Conservation (phyloP, 2,329 filamentous ascomycete genomes). For the Apiospora pterosperma region DNA sequence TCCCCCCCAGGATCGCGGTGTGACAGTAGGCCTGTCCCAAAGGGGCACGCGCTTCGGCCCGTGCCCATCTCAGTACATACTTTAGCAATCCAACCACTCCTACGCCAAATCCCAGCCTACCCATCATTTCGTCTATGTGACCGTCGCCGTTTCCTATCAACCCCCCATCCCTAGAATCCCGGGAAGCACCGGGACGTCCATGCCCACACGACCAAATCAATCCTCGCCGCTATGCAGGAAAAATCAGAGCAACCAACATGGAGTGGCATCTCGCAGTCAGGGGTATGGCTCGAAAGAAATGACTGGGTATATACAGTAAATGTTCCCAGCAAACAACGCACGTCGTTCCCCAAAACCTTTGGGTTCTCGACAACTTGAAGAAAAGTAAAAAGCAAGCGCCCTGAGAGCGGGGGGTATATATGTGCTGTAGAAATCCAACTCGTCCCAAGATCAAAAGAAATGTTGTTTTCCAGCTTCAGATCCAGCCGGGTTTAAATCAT, state of each 20-base stretch:
- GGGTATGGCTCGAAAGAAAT: neutral
- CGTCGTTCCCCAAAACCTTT: neutral
- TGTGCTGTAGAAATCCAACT: neutral
- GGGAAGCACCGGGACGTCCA: neutral
- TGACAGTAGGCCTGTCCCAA: neutral
- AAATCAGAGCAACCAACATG: neutral
- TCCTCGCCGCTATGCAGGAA: neutral
- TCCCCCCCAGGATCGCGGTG: no score
- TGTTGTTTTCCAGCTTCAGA: neutral
- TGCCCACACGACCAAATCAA: neutral
- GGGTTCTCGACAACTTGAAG: neutral
- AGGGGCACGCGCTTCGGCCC: neutral
- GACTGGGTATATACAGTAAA: neutral
- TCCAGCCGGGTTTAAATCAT: conserved; percentile 39
- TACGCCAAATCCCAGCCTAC: neutral
- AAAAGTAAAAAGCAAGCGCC: neutral
- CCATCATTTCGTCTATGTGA: neutral
- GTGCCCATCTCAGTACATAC: neutral
- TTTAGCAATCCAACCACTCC: neutral
- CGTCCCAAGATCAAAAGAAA: neutral
- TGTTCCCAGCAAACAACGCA: neutral
- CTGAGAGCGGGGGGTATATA: neutral
- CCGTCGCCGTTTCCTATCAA: neutral
- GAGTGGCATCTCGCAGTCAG: neutral
- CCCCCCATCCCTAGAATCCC: neutral